Evolutionary conservation across 73 alveolate genomes (phyloP).

Genomic region (Paramecium tetraurelia): DNA sequence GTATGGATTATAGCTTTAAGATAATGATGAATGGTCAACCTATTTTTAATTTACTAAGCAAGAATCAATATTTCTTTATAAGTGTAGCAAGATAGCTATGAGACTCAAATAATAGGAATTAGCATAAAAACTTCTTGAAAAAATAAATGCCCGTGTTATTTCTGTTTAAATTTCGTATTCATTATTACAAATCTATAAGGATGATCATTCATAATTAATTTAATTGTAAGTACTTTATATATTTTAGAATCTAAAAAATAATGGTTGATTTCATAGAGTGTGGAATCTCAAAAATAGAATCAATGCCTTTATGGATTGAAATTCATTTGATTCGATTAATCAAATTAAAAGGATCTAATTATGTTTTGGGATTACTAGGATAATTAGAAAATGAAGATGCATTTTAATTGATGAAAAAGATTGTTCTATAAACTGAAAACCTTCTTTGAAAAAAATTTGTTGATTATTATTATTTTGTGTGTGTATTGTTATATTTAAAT

Average conservation of each 20-base stretch:
- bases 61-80: not conserved
- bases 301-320: constrained; percentile 24
- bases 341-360: not conserved
- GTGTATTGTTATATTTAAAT: not conserved
- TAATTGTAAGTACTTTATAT: not conserved
- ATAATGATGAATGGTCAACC: not conserved
- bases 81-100: not conserved
- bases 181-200: not conserved
- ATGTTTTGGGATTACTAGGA: not conserved
- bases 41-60: not conserved
- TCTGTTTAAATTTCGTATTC: constrained; percentile 3
- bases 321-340: not conserved
- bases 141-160: not conserved
- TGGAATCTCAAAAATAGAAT: not conserved
- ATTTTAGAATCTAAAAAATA: not conserved
- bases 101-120: not conserved
- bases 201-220: not conserved
- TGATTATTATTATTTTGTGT: not conserved
- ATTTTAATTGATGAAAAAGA: not conserved
- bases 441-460: not conserved
- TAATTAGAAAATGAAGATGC: not conserved
- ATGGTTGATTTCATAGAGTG: not conserved
- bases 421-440: not conserved
- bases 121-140: not conserved
- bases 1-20: not conserved